phyloP scores from a whole-genome alignment of 169 alveolate species.

The Plasmodium gallinaceum region DNA sequence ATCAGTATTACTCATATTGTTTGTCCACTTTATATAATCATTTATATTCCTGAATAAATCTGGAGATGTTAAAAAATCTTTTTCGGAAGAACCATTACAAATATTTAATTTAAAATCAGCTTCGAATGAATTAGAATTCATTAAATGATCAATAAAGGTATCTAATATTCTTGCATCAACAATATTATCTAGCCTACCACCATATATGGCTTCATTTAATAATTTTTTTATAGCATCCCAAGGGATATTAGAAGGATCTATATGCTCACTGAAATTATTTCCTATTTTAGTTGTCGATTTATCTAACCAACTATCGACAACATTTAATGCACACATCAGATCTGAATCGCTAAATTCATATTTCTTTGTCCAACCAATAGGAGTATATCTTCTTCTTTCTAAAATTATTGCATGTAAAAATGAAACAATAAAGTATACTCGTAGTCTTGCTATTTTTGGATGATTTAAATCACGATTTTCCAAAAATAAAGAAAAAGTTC shows the following conservation, averaged over 20 bases:
- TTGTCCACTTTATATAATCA: slow-evolving; percentile 74
- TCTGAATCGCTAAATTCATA: slow-evolving; percentile 98
- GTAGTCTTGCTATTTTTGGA: slow-evolving; percentile 90
- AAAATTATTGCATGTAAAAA: slow-evolving; percentile 98
- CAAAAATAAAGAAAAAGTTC: slow-evolving; percentile 88
- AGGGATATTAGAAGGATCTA: slow-evolving; percentile 96
- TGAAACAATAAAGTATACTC: slow-evolving; percentile 95
- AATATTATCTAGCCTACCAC: slow-evolving; percentile 97
- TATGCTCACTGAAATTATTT: slow-evolving; percentile 77
- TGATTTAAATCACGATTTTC: slow-evolving; percentile 67
- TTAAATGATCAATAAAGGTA: slow-evolving; percentile 91
- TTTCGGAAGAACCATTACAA: slow-evolving; percentile 71
- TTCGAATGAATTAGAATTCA: slow-evolving; percentile 90
- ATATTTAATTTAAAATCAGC: slow-evolving; percentile 82
- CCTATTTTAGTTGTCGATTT: slow-evolving; percentile 74
- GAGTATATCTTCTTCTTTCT: slow-evolving; percentile 97
- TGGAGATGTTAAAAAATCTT: slow-evolving; percentile 73
- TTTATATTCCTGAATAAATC: slow-evolving; percentile 68
- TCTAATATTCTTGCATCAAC: slow-evolving; percentile 94
- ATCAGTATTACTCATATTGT: slow-evolving; percentile 74
- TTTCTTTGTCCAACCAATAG: slow-evolving; percentile 98
- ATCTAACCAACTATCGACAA: slow-evolving; percentile 96
- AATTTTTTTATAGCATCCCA: slow-evolving; percentile 98
- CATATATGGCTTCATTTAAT: slow-evolving; percentile 94
- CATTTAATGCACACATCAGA: slow-evolving; percentile 94